These are phyloP conservation scores for Ailanthus altissimus DNA, from an alignment of 345 rosid species.

Conservation along the genomic window DNA sequence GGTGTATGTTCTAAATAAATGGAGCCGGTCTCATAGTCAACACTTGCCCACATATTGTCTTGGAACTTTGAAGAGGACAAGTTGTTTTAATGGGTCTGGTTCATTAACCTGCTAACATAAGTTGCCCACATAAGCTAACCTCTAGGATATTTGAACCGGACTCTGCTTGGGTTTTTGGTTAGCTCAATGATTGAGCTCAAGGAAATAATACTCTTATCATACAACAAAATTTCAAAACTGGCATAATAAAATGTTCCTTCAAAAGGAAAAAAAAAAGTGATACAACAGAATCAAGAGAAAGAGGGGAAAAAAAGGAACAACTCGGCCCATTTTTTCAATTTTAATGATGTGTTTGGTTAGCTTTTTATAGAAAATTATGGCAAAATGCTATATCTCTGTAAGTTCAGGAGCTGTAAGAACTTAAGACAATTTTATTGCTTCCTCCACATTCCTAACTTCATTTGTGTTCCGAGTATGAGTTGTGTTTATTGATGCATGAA, in stretches of 20 bases:
- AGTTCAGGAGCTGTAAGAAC: neutral
- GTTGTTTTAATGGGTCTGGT: neutral
- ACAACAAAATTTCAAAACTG: neutral
- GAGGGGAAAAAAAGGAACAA: too few species aligned
- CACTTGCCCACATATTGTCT: neutral
- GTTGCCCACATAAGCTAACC: too few species aligned
- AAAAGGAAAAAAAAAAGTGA: neutral
- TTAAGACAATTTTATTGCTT: neutral
- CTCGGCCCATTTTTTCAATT: neutral
- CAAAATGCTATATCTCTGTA: neutral
- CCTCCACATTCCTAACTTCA: neutral
- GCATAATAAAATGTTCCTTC: neutral
- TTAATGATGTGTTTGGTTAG: neutral
- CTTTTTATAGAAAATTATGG: neutral
- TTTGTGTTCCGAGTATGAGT: neutral
- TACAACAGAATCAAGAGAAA: neutral
- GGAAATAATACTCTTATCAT: neutral
- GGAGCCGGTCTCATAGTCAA: neutral
- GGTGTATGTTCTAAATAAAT: neutral
- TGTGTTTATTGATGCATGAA: conserved; percentile 13
- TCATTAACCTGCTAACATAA: neutral
- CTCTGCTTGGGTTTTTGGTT: neutral
- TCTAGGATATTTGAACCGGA: neutral
- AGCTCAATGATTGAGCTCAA: neutral
- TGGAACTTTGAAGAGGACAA: neutral